Base-by-base conservation (phyloP, 2,329 filamentous ascomycete genomes). In the Fusarium haematococcum region DNA sequence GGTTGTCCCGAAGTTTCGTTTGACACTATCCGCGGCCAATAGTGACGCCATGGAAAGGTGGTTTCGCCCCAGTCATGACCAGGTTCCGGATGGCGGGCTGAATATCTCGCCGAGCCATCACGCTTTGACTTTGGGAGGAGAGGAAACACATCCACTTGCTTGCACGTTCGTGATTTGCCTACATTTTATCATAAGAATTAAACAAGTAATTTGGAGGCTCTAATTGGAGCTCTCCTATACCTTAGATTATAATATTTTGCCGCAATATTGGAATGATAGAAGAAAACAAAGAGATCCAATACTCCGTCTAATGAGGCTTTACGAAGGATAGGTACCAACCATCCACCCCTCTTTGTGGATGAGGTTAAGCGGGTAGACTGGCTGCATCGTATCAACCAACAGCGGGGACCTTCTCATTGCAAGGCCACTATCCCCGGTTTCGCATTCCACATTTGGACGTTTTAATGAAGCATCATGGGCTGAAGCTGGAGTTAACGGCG, bases 401-500 rank as follows among this genome's bases (percentile, higher is more conserved):
- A 20, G 45, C 33, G 60, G 60, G 32, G 33, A 6, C 6, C 32
- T 27, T 30, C 35, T 41, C 23, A 10, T 35, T 33, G 9, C 30
- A 25, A 61, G 20, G 41, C 30, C 41, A 25, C 10, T 16, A 52
- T 63, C n/a, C 39, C 57, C 27, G 23, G 32, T 57, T 14, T 43
- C 23, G 13, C n/a, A 14, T 27, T 64, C 33, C 33, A 23, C 48
- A 43, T 20, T 32, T 37, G 20, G 25, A 54, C 25, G 23, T 14
- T 61, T 54, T 45, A 6, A 54, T 54, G 63, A 56, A 59, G 63
- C 41, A 66, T 66, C 14, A 35, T 25, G 11, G 57, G 5, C 45
- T 18, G 39, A 54, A 37, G 20, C 61, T 69, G 63, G 71, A 71
- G 56, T 61, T 71, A 67, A 65, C 71, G 71, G 71, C 33, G 30